Conservation (phyloP, 1,284 basidiomycete species). For the Sphagnurus paluster region DNA sequence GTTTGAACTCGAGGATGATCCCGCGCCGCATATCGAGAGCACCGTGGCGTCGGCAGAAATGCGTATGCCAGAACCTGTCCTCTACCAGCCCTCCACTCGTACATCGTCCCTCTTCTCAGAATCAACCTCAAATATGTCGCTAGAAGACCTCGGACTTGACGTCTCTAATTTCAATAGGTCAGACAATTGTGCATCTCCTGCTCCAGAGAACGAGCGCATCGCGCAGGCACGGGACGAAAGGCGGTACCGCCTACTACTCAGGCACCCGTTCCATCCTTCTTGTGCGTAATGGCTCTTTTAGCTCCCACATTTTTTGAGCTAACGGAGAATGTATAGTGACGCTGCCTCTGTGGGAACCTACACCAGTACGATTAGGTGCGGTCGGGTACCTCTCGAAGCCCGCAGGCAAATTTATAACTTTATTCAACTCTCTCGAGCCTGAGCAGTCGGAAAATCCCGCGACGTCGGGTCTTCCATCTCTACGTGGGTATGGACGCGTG, state of each 20-base stretch:
- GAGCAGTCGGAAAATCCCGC: slow-evolving; percentile 32
- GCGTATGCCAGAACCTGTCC: slow-evolving; percentile 30
- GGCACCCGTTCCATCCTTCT: slow-evolving; percentile 69
- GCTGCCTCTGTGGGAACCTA: slow-evolving; percentile 71
- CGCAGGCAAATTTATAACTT: slow-evolving; percentile 61
- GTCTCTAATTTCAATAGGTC: slow-evolving; percentile 11
- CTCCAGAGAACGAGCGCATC: slow-evolving; percentile 44
- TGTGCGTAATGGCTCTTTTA: slow-evolving; percentile 40
- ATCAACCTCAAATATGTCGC: slow-evolving; percentile 2
- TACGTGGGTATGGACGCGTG: slow-evolving; percentile 55
- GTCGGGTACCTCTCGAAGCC: slow-evolving; percentile 72
- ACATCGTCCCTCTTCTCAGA: slow-evolving; percentile 13
- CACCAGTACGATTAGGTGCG: slow-evolving; percentile 58
- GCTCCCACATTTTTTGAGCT: neutral
- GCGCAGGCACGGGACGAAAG: slow-evolving; percentile 55
- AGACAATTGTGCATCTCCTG: slow-evolving; percentile 43
- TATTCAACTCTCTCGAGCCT: slow-evolving; percentile 67
- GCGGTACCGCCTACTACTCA: slow-evolving; percentile 57
- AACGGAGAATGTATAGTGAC: slow-evolving; percentile 45
- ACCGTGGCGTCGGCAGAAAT: slow-evolving; percentile 28
- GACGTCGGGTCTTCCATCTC: slow-evolving; percentile 41
- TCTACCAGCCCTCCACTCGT: slow-evolving; percentile 22
- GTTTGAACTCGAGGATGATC: neutral
- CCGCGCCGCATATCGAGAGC: slow-evolving; percentile 25
- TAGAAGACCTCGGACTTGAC: slow-evolving; percentile 8